phyloP scores from a whole-genome alignment of 768 basidiomycete species.

The Tulasnella sp. region DNA sequence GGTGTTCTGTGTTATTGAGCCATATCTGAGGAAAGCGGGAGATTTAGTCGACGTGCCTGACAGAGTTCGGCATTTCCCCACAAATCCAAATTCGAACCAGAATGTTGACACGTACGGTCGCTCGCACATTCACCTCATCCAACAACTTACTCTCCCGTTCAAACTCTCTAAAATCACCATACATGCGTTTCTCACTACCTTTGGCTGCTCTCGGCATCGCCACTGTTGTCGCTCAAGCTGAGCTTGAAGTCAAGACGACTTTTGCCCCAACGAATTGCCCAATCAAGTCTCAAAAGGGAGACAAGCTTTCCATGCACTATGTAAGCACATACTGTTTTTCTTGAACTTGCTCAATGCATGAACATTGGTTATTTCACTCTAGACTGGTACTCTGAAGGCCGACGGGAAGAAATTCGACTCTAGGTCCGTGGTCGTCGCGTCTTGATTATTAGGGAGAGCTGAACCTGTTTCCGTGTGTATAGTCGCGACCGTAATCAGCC shows the following conservation, averaged over 20 bases:
- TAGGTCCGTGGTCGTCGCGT: slow-evolving; percentile 38
- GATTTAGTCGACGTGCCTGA: no score
- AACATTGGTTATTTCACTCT: background rate
- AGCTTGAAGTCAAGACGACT: slow-evolving; percentile 12
- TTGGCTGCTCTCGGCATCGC: background rate
- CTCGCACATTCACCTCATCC: background rate
- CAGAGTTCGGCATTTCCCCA: background rate
- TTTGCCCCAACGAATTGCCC: slow-evolving; percentile 15
- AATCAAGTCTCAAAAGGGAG: slow-evolving; percentile 35
- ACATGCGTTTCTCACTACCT: background rate
- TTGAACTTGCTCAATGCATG: background rate
- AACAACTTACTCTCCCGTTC: background rate
- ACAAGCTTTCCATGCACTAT: slow-evolving; percentile 66
- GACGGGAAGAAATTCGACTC: slow-evolving; percentile 85
- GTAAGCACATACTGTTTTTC: slow-evolving; percentile 35
- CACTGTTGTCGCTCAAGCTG: background rate
- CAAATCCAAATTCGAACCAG: no score
- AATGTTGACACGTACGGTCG: background rate
- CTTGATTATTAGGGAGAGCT: background rate
- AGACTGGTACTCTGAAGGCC: slow-evolving; percentile 71
- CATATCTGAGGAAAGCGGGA: no score
- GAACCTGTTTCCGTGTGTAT: background rate
- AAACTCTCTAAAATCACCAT: background rate
- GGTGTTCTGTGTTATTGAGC: no score
- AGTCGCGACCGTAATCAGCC: slow-evolving; percentile 67